phyloP scores from a whole-genome alignment of 352 stramenopile species.

The Blastocystis sp. region DNA sequence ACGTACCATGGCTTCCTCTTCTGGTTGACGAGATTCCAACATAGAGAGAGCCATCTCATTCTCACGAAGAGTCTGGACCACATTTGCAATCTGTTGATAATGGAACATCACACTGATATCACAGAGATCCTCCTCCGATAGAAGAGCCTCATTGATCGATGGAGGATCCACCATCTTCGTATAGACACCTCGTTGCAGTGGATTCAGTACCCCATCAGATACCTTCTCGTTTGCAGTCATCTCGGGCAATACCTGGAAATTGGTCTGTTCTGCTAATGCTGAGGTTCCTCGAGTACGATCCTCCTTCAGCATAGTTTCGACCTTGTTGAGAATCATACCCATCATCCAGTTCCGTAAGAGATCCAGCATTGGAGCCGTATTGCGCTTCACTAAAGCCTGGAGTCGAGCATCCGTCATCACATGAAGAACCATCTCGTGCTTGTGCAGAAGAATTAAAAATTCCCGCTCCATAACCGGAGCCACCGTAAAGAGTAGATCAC shows the following conservation, averaged over 20 bases:
- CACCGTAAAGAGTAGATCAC: neutral
- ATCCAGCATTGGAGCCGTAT: neutral
- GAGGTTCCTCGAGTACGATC: too few species aligned
- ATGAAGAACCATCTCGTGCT: neutral
- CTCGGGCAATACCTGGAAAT: neutral
- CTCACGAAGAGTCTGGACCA: neutral
- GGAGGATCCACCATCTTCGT: neutral
- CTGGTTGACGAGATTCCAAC: neutral
- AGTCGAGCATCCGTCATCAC: neutral
- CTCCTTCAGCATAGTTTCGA: neutral
- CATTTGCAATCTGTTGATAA: neutral
- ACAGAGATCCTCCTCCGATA: neutral
- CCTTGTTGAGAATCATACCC: neutral
- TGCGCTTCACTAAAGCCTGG: neutral
- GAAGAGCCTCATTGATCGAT: neutral
- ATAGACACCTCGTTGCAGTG: neutral
- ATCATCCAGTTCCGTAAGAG: neutral
- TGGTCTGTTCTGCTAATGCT: neutral
- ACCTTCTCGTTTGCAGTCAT: slow-evolving; percentile 50
- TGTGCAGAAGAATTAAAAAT: neutral
- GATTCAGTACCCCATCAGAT: neutral
- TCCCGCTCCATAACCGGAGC: neutral
- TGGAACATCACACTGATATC: neutral
- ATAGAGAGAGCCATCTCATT: neutral
- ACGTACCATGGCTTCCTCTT: neutral